Base-by-base conservation (phyloP, 2,329 filamentous ascomycete genomes). In the Calonectria ilicicola region DNA sequence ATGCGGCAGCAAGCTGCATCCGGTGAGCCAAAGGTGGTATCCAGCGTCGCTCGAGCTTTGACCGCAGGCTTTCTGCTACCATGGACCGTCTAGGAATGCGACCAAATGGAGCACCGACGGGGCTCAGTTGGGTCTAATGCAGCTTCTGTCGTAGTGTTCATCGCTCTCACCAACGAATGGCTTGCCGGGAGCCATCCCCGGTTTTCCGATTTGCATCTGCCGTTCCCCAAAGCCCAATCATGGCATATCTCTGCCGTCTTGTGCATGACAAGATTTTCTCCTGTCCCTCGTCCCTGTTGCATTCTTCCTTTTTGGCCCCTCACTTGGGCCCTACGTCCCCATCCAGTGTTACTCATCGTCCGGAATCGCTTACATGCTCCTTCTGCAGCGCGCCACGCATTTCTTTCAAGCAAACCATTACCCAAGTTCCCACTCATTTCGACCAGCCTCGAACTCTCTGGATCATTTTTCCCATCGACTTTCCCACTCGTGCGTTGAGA, bases 201-300 rank as follows among this genome's bases (percentile, higher is more conserved):
- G 53, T 60, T 62, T 63, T 32, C 58, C 40, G 35, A 69, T 65
- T 72, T 77, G 29, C 68, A 67, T 63, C 38, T 72, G 27, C 72
- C 72, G 74, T 47, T 62, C 67, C 72, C 70, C 66, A 46, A 63
- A 53, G 53, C n/a, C 68, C 77, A 72, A 76, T 76, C 66, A 73
- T 32, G 47, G 23, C 49, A 29, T 26, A 51, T 65, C 29, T 26
- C 51, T 64, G 67, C 73, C 75, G 74, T 75, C 75, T 75, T 75
- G 75, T 69, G 76, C 68, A 76, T 72, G 58, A 65, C 67, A 69
- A 29, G 56, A 67, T 74, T 69, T 64, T 64, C 32, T 58, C 70
- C 27, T 19, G 58, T 27, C 38, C 51, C 53, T 58, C 53, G 32
- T 26, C 32, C 51, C 35, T 56, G 67, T 68, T 69, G 15, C n/a